Percentiles rank a stretch among this genome's conserved stretches.
These are phyloP conservation scores for Dactylellina cionopaga DNA, from an alignment of 2,329 filamentous ascomycete genomes.

Conservation along the genomic window DNA sequence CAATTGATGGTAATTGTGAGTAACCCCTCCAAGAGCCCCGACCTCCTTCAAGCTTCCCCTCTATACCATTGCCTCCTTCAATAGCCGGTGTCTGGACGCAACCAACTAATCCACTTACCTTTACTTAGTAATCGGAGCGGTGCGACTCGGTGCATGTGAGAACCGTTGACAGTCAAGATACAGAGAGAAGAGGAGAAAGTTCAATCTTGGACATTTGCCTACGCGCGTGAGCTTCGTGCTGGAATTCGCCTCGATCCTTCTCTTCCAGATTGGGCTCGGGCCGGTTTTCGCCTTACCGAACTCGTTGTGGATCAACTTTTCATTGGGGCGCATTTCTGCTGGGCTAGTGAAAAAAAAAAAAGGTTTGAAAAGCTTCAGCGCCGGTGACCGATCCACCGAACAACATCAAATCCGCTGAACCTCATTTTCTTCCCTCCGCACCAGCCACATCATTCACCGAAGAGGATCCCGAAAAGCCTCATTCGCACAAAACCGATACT, in stretches of 20 bases:
- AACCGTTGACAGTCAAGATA: too few species aligned
- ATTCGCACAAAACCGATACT: not conserved
- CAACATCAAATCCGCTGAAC: conserved; percentile 35
- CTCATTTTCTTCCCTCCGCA: conserved; percentile 1
- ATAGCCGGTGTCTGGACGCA: not conserved
- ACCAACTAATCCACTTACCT: conserved; percentile 18
- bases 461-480: not conserved
- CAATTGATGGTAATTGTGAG: not conserved
- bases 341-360: conserved; percentile 31
- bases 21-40: not conserved
- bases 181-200: not conserved
- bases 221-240: conserved; percentile 5
- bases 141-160: conserved; percentile 42
- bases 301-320: conserved; percentile 13
- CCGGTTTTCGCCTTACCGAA: not conserved
- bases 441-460: conserved; percentile 15
- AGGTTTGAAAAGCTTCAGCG: conserved; percentile 34
- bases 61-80: not conserved
- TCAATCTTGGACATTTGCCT: not conserved
- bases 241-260: conserved; percentile 15
- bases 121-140: conserved; percentile 41
- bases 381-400: conserved; percentile 48
- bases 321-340: conserved; percentile 13
- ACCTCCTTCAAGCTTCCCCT: not conserved
- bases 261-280: conserved; percentile 16